Conservation (phyloP, 2,329 filamentous ascomycete genomes). For the Fusarium begoniae region DNA sequence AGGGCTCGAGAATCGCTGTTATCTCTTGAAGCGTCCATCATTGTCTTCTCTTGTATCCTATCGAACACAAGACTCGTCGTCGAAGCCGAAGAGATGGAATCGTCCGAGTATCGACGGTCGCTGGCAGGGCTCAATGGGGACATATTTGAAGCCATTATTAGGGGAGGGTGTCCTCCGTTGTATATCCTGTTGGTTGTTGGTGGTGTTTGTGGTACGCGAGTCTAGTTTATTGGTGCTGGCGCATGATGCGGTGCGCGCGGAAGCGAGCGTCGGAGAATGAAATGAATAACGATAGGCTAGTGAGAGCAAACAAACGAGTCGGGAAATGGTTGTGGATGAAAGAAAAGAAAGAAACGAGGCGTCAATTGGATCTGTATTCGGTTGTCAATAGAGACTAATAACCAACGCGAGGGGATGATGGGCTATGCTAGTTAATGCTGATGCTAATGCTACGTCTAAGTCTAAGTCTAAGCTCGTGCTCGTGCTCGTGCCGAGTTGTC, state of each 20-base stretch:
- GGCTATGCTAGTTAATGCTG: neutral
- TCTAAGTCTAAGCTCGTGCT: conserved; percentile 11
- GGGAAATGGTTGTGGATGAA: neutral
- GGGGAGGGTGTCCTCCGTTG: neutral
- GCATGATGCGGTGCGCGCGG: conserved; percentile 30
- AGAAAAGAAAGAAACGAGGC: conserved; percentile 15
- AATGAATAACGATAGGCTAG: conserved; percentile 16
- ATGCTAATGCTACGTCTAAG: neutral
- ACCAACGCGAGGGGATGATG: conserved; percentile 13
- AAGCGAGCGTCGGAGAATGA: conserved; percentile 8
- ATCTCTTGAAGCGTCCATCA: conserved; percentile 44
- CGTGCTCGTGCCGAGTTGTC: conserved; percentile 22
- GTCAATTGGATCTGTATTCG: conserved; percentile 29
- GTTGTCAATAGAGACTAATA: conserved; percentile 37
- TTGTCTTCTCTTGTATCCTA: conserved; percentile 69
- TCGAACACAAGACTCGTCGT: conserved; percentile 87
- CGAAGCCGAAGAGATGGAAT: conserved; percentile 79
- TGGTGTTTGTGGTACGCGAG: conserved; percentile 7
- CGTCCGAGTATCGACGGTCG: conserved; percentile 53
- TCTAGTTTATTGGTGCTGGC: conserved; percentile 11
- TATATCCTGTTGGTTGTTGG: neutral
- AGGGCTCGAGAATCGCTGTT: conserved; percentile 48
- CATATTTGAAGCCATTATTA: conserved; percentile 30
- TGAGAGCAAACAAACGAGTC: conserved; percentile 3
- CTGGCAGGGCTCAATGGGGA: conserved; percentile 21